A percentile compares a stretch with the other conserved stretches of the same genome.
phyloP scores from a whole-genome alignment of 768 basidiomycete species.

The Termitomyces sp. region DNA sequence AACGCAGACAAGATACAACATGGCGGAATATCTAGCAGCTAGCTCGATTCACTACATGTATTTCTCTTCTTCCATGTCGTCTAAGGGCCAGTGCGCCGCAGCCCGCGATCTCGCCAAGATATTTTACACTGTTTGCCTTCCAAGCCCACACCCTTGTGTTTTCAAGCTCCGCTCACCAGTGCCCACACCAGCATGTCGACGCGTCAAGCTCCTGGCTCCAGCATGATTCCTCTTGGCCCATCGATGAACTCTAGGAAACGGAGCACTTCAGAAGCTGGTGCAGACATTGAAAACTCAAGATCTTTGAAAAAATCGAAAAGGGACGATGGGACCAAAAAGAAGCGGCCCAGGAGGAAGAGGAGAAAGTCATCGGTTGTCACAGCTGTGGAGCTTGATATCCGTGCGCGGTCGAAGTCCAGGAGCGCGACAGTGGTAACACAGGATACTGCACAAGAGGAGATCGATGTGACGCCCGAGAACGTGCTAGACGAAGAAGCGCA shows the following conservation, averaged over 20 bases:
- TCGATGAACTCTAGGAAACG: conserved; percentile 33
- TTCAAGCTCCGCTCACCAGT: conserved; percentile 7
- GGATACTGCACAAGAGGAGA: conserved; percentile 5
- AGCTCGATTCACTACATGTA: no score
- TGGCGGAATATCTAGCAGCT: no score
- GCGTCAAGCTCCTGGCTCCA: conserved; percentile 35
- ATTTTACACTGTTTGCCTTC: not conserved
- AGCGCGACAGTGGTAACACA: conserved; percentile 17
- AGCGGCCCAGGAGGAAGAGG: conserved; percentile 33
- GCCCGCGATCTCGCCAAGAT: no score
- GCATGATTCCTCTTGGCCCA: conserved; percentile 21
- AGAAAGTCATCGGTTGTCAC: conserved; percentile 34
- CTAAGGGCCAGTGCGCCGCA: no score
- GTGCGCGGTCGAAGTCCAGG: conserved; percentile 15
- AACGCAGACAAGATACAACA: no score
- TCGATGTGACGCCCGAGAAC: not conserved
- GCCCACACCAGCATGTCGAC: conserved; percentile 21
- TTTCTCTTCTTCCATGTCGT: no score
- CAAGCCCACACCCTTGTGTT: not conserved
- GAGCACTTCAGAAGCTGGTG: conserved; percentile 26
- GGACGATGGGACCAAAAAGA: conserved; percentile 31
- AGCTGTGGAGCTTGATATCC: conserved; percentile 11
- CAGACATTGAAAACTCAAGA: conserved; percentile 21
- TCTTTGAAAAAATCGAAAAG: conserved; percentile 32
- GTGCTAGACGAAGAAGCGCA: not conserved